Evolutionary conservation across 331 rosid species (phyloP), one percentile per base, ranked within the genome.

Genomic region (Rosa hybrid): DNA sequence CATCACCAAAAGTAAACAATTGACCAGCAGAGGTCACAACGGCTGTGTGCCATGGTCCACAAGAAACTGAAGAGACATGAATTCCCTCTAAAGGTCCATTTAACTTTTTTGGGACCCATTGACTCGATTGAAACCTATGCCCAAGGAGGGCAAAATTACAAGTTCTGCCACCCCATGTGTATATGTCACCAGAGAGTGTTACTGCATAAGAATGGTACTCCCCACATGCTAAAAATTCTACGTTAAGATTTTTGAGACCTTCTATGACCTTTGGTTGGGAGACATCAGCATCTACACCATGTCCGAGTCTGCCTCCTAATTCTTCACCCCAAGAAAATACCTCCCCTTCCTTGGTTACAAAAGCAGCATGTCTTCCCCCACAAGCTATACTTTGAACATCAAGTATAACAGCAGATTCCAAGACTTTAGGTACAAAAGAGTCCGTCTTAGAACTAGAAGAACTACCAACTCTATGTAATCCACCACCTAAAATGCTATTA

Each of bases 41-140:
- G 49, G 85, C 89, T 16, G 89, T 86, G 72, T 86, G 89, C 89
- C 89, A 86, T 2, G 85, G 89, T 56, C 89, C 89, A 57, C 87
- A 86, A 18, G 89, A 83, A 34, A 86, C 78, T 4, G 81, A 83
- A 69, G 89, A 86, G 71, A 86, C 83, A 13, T 83, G 85, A 72
- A 83, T 69, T 74, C 89, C 89, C 60, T 85, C 88, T 62, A 85
- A 76, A 23, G 83, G 78, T 69, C 89, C 89, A 64, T 57, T 83
- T 72, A 86, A 44, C 60, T 69, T 86, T 78, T 78, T 86, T 0
- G 89, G 89, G 34, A 81, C 50, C 89, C 89, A 83, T 1, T 86
- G 87, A 72, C 85, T 83, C 25, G 81, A 79, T 81, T 77, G 85
- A 48, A 45, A 69, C 59, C 76, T 87, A 38, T 74, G 83, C 8